These are phyloP conservation scores for Aspergillus sp. DNA, from an alignment of 2,329 filamentous ascomycete species.

Conservation along the genomic window DNA sequence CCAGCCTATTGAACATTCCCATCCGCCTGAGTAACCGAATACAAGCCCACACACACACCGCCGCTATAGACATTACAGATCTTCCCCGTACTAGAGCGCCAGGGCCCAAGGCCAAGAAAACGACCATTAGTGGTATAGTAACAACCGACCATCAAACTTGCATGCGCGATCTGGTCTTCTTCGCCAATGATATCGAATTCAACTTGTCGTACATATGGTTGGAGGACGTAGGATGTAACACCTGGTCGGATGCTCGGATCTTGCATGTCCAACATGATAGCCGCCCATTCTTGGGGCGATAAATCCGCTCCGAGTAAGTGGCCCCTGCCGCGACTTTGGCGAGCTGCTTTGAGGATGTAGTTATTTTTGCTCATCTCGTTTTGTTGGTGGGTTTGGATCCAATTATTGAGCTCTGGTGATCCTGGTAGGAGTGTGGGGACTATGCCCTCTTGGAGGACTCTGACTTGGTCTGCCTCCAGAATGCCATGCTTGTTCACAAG, in stretches of 20 bases:
- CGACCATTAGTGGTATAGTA: slow-evolving; percentile 22
- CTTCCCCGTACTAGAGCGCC: slow-evolving; percentile 20
- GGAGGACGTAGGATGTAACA: neutral
- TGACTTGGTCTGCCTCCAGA: slow-evolving; percentile 19
- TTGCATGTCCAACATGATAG: slow-evolving; percentile 3
- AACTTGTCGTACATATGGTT: slow-evolving; percentile 3
- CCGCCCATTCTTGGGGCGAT: slow-evolving; percentile 2
- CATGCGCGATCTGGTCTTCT: neutral
- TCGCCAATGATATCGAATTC: neutral
- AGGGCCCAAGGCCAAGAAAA: slow-evolving; percentile 19
- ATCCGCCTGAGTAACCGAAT: neutral
- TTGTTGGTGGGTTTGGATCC: slow-evolving; percentile 10
- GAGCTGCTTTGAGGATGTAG: slow-evolving; percentile 26
- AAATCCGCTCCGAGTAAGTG: slow-evolving; percentile 6
- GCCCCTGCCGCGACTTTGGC: slow-evolving; percentile 3
- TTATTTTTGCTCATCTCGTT: slow-evolving; percentile 15
- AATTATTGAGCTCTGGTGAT: slow-evolving; percentile 19
- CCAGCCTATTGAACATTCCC: no score
- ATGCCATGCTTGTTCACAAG: slow-evolving; percentile 20
- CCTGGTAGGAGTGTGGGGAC: slow-evolving; percentile 25
- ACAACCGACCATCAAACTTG: slow-evolving; percentile 18
- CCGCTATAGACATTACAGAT: slow-evolving; percentile 1
- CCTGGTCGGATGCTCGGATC: slow-evolving; percentile 1
- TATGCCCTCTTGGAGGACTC: slow-evolving; percentile 20
- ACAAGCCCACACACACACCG: neutral